Conservation (phyloP, 2,329 filamentous ascomycete species). For the Aspergillus sp. region DNA sequence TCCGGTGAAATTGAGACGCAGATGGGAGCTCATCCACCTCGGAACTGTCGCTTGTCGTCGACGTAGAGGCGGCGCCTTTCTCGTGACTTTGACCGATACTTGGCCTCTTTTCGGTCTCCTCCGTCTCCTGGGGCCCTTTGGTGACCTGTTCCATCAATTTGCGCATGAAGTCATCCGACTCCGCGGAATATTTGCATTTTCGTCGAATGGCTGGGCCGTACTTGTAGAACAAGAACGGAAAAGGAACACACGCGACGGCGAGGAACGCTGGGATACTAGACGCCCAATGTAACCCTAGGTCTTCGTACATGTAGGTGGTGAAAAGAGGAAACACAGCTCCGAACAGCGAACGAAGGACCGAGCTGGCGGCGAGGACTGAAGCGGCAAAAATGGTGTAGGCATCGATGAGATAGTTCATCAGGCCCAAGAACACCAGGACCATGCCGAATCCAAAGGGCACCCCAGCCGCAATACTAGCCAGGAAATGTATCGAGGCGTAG, state of each 20-base stretch:
- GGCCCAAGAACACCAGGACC: constrained; percentile 16
- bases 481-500: constrained; percentile 12
- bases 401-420: constrained; percentile 19
- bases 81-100: not conserved
- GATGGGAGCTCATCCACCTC: constrained; percentile 3
- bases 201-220: constrained; percentile 12
- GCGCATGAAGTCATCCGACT: constrained; percentile 12
- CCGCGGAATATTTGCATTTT: constrained; percentile 14
- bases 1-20: constrained; percentile 1
- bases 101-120: not conserved
- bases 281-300: constrained; percentile 43
- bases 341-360: constrained; percentile 31
- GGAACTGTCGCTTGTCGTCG: not conserved
- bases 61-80: not conserved
- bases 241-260: constrained; percentile 29
- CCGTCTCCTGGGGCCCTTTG: not conserved
- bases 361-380: constrained; percentile 14
- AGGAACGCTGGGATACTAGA: constrained; percentile 29
- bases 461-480: constrained; percentile 11
- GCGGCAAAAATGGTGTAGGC: constrained; percentile 17
- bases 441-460: constrained; percentile 20
- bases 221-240: constrained; percentile 28
- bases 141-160: constrained; percentile 8
- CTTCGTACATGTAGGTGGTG: constrained; percentile 36
- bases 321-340: constrained; percentile 43